Percentiles rank a stretch among this genome's conserved stretches.
These are phyloP conservation scores for Thecamonas trahens DNA, from an alignment of 78 protist genomes.

Conservation along the genomic window DNA sequence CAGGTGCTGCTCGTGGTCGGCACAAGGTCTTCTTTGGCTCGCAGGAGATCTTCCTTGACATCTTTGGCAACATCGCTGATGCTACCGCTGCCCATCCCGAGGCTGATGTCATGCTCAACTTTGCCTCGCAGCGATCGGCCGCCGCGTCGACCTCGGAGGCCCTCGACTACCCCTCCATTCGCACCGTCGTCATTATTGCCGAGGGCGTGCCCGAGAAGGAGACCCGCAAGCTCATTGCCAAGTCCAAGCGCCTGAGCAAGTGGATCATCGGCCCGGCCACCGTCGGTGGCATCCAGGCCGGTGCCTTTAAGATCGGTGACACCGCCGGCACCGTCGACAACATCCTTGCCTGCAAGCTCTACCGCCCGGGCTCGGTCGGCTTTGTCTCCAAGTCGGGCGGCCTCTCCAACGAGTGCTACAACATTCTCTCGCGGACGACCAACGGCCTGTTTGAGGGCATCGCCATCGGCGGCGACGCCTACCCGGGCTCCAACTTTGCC, in stretches of 20 bases:
- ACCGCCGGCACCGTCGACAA: conserved; percentile 90
- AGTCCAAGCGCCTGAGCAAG: conserved; percentile 39
- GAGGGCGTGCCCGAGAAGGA: conserved; percentile 90
- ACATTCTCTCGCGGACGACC: conserved; percentile 72
- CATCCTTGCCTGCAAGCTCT: conserved; percentile 78
- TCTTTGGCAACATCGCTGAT: conserved; percentile 40
- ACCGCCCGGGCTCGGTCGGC: conserved; percentile 88
- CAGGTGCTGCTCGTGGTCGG: conserved; percentile 47
- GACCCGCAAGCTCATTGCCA: conserved; percentile 42
- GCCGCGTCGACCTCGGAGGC: conserved; percentile 62
- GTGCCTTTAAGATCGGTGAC: conserved; percentile 85
- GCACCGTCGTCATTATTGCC: conserved; percentile 69
- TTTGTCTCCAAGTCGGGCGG: conserved; percentile 86
- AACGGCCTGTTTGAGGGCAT: conserved; percentile 90
- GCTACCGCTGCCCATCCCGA: conserved; percentile 60
- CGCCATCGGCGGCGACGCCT: conserved; percentile 90
- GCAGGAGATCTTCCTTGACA: conserved; percentile 74
- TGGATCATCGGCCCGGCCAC: conserved; percentile 93
- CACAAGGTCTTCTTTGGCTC: conserved; percentile 85
- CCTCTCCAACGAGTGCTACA: conserved; percentile 81
- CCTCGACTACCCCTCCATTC: conserved; percentile 48
- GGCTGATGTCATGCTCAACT: conserved; percentile 80
- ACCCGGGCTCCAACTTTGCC: conserved; percentile 77
- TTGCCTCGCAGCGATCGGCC: conserved; percentile 82
- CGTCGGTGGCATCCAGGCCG: conserved; percentile 91